Percentiles rank a stretch among this genome's conserved stretches.
These are phyloP conservation scores for Colletotrichum musae DNA, from an alignment of 2,329 filamentous ascomycete species.

Conservation along the genomic window DNA sequence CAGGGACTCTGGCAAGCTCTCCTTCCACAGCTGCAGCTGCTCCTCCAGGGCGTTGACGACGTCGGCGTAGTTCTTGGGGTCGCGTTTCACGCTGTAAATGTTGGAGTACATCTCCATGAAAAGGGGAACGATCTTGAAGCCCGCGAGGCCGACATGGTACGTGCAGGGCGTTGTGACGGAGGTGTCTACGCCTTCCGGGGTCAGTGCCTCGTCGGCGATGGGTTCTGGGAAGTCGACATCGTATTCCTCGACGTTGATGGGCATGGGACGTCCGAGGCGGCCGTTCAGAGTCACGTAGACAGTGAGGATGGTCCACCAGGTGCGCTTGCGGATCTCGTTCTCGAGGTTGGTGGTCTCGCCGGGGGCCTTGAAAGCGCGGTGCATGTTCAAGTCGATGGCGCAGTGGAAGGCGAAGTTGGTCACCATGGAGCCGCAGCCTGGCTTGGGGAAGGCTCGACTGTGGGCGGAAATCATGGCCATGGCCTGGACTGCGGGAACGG, in stretches of 20 bases:
- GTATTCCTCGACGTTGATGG: slow-evolving; percentile 80
- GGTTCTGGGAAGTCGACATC: slow-evolving; percentile 83
- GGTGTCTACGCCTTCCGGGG: slow-evolving; percentile 73
- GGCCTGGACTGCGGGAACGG: slow-evolving; percentile 79
- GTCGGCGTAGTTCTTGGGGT: slow-evolving; percentile 73
- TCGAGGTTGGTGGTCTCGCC: slow-evolving; percentile 69
- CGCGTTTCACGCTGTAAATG: slow-evolving; percentile 79
- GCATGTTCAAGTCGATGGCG: slow-evolving; percentile 82
- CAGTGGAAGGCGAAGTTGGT: slow-evolving; percentile 75
- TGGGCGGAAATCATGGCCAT: slow-evolving; percentile 80
- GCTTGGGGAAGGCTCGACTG: slow-evolving; percentile 83
- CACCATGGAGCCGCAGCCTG: slow-evolving; percentile 80
- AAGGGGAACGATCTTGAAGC: slow-evolving; percentile 75
- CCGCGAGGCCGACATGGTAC: slow-evolving; percentile 76
- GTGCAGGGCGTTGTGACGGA: slow-evolving; percentile 71
- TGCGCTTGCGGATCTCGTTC: slow-evolving; percentile 82
- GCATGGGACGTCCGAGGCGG: slow-evolving; percentile 83
- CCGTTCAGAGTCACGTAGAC: slow-evolving; percentile 79
- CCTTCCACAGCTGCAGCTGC: slow-evolving; percentile 74
- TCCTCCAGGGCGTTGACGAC: slow-evolving; percentile 76
- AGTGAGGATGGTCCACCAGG: slow-evolving; percentile 81
- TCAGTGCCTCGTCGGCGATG: slow-evolving; percentile 79
- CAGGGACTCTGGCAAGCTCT: slow-evolving; percentile 74
- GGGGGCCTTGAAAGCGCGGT: slow-evolving; percentile 74
- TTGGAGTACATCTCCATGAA: slow-evolving; percentile 82